phyloP scores from a whole-genome alignment of 2,329 filamentous ascomycete species.

The Apiospora pterosperma region DNA sequence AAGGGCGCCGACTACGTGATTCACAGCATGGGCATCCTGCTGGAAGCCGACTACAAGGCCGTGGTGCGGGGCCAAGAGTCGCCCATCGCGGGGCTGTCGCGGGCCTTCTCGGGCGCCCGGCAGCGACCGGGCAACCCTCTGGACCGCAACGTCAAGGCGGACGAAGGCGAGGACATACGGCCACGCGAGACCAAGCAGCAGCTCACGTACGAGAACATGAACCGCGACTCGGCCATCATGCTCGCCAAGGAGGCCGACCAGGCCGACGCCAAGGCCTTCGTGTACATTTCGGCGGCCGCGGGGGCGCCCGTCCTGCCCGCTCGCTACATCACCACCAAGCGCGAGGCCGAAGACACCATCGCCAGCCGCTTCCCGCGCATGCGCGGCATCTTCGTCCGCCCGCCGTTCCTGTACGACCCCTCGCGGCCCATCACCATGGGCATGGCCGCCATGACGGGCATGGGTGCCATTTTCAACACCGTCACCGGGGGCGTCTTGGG shows the following conservation, averaged over 20 bases:
- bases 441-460: slow-evolving; percentile 72
- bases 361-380: slow-evolving; percentile 68
- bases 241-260: slow-evolving; percentile 73
- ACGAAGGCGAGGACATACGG: slow-evolving; percentile 51
- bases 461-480: slow-evolving; percentile 73
- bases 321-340: slow-evolving; percentile 87
- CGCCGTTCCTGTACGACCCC: slow-evolving; percentile 86
- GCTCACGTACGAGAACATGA: slow-evolving; percentile 96
- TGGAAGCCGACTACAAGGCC: slow-evolving; percentile 97
- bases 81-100: slow-evolving; percentile 71
- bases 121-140: slow-evolving; percentile 63
- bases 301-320: slow-evolving; percentile 80
- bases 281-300: slow-evolving; percentile 84
- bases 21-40: slow-evolving; percentile 91
- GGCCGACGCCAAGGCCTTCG: slow-evolving; percentile 66
- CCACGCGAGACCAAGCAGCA: slow-evolving; percentile 68
- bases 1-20: slow-evolving; percentile 79
- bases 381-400: slow-evolving; percentile 77
- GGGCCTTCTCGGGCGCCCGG: slow-evolving; percentile 69
- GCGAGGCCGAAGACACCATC: slow-evolving; percentile 81
- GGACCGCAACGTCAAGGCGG: slow-evolving; percentile 40
- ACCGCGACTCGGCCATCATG: slow-evolving; percentile 81
- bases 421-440: slow-evolving; percentile 80
- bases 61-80: slow-evolving; percentile 81
- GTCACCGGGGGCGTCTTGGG: slow-evolving; percentile 73